Percentiles rank a stretch among this genome's conserved stretches.
Evolutionary conservation across 306 rosid genomes (phyloP).

Genomic region (Casuarina cunninghamiana): DNA sequence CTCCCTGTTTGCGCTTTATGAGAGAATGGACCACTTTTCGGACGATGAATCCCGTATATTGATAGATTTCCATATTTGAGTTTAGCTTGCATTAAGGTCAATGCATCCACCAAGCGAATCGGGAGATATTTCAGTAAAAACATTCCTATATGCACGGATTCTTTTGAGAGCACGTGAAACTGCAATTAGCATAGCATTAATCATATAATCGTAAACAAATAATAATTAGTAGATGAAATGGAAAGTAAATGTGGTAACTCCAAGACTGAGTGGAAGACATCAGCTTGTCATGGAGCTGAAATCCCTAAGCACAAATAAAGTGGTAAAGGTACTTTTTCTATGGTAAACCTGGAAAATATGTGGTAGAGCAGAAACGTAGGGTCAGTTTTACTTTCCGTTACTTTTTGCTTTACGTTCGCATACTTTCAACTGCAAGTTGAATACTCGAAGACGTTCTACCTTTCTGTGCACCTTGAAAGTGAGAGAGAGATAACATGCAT

Average conservation of each 20-base stretch:
- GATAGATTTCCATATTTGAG: constrained; percentile 41
- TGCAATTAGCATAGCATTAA: not conserved
- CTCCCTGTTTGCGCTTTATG: constrained; percentile 36
- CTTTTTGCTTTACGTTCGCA: too few relatives aligned
- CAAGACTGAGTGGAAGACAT: too few relatives aligned
- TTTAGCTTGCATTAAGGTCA: not conserved
- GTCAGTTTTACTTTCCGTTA: too few relatives aligned
- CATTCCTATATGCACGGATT: constrained; percentile 41
- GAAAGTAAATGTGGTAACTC: too few relatives aligned
- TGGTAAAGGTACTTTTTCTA: too few relatives aligned
- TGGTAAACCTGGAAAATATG: too few relatives aligned
- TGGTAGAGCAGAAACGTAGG: too few relatives aligned
- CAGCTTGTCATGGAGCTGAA: too few relatives aligned
- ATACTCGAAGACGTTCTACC: too few relatives aligned
- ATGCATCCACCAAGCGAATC: constrained; percentile 22
- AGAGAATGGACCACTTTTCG: constrained; percentile 46
- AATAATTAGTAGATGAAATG: not conserved
- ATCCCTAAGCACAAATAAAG: too few relatives aligned
- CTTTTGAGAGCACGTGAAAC: constrained; percentile 51
- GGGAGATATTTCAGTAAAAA: constrained; percentile 28
- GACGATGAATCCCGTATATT: constrained; percentile 31
- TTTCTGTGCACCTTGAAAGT: too few relatives aligned
- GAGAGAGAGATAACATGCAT: not conserved
- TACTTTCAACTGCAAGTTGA: too few relatives aligned
- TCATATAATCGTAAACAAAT: not conserved